Percentiles rank a stretch among this genome's conserved stretches.
phyloP scores from a whole-genome alignment of 257 asterid genomes.

The Verbena officinalis region DNA sequence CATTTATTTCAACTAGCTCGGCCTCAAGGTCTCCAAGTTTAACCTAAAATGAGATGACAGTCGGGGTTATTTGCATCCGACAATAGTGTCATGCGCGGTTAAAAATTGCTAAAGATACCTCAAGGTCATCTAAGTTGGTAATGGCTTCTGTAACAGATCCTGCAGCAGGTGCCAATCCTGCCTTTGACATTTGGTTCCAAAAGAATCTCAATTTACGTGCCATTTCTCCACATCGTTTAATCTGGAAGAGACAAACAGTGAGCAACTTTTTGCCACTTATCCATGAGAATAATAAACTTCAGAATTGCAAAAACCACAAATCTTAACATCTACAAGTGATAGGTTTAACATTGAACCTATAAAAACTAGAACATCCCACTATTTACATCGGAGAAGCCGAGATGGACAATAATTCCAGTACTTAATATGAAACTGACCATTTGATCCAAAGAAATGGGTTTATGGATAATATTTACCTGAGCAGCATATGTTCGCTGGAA shows the following conservation, averaged over 20 bases:
- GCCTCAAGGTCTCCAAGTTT: slow-evolving; percentile 77
- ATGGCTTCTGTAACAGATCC: slow-evolving; percentile 43
- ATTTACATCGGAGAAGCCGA: slow-evolving; percentile 15
- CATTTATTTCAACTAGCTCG: slow-evolving; percentile 81
- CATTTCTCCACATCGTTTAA: slow-evolving; percentile 98
- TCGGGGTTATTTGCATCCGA: slow-evolving; percentile 19
- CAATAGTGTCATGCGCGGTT: slow-evolving; percentile 13
- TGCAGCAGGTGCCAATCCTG: slow-evolving; percentile 69
- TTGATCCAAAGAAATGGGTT: not conserved
- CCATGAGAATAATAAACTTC: slow-evolving; percentile 2
- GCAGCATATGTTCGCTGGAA: slow-evolving; percentile 95
- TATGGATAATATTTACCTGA: slow-evolving; percentile 59
- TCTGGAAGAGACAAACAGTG: slow-evolving; percentile 41
- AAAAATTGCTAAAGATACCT: slow-evolving; percentile 52
- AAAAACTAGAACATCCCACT: slow-evolving; percentile 7
- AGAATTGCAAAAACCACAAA: slow-evolving; percentile 24
- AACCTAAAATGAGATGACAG: slow-evolving; percentile 38
- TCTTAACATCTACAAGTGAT: slow-evolving; percentile 6
- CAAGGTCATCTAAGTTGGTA: slow-evolving; percentile 77
- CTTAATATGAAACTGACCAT: slow-evolving; percentile 12
- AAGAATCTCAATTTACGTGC: slow-evolving; percentile 93
- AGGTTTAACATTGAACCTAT: not conserved
- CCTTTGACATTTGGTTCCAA: slow-evolving; percentile 85
- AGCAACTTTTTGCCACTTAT: slow-evolving; percentile 24
- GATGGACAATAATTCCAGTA: not conserved